Conservation (phyloP, 257 asterid genomes). For the Leptodermis oblonga region DNA sequence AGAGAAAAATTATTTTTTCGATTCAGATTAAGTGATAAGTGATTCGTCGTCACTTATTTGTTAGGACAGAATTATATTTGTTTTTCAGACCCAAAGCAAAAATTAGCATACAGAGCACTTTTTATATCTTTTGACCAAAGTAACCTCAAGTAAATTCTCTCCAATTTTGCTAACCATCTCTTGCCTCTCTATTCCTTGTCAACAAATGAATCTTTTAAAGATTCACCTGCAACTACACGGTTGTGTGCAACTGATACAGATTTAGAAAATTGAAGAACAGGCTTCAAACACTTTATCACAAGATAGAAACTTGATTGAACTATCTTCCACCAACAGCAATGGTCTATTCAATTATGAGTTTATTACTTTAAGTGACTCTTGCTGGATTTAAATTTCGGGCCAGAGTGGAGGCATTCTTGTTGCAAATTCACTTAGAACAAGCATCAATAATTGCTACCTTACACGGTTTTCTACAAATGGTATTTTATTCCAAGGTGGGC, state of each 20-base stretch:
- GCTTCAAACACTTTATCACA: constrained; percentile 66
- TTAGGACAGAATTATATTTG: too few species aligned
- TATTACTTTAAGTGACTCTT: constrained; percentile 60
- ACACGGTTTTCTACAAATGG: constrained; percentile 73
- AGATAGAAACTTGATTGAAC: constrained; percentile 56
- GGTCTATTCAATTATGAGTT: constrained; percentile 54
- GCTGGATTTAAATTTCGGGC: constrained; percentile 55
- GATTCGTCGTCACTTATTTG: too few species aligned
- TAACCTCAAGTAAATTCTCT: too few species aligned
- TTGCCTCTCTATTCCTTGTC: too few species aligned
- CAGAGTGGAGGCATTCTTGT: constrained; percentile 79
- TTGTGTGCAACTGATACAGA: too few species aligned
- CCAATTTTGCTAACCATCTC: too few species aligned
- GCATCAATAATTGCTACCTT: constrained; percentile 74
- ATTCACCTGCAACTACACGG: background rate
- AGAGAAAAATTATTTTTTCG: too few species aligned
- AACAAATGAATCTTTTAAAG: too few species aligned
- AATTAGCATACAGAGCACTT: too few species aligned
- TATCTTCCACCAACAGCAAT: constrained; percentile 41
- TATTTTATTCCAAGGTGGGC: constrained; percentile 47
- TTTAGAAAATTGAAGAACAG: constrained; percentile 83
- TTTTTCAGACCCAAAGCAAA: too few species aligned
- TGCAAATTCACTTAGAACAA: constrained; percentile 61
- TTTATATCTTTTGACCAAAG: too few species aligned
- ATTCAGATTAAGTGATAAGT: too few species aligned